Evolutionary conservation across 202 grass and related monocot genomes (phyloP), one percentile per base, ranked within the genome.

Genomic region (Zoysia matrella): DNA sequence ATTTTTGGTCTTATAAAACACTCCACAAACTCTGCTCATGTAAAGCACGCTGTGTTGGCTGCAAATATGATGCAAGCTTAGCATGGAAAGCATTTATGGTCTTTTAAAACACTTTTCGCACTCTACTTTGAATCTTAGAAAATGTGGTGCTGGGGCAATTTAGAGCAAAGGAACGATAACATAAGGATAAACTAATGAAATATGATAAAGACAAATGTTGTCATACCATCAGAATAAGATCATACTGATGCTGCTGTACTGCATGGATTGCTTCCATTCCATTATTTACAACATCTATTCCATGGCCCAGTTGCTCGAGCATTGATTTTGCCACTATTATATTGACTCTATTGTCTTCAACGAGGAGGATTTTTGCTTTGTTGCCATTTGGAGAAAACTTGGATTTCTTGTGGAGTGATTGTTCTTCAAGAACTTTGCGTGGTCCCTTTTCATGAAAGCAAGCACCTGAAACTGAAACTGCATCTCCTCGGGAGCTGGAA

Each of bases 261-360:
- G 92, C 92, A 70, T 36, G 88, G 68, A 97, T 93, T 60, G 94
- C 94, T 89, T 94, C 84, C 85, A 92, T 41, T 66, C 94, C 92
- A 1, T 97, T 93, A 82, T 97, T 94, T 79, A 89, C 94, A 3
- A 97, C 80, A 72, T 92, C 78, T 87, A 94, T 86, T 77, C 60
- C 84, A 65, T 94, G 86, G 11, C 86, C 90, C 46, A 97, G 63
- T n/a, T 94, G 90, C 88, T 87, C 87, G 69, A 97, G 75, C 94
- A 97, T 97, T 79, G 89, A 92, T 88, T 91, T 90, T 42, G 92
- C 94, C 60, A 97, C 94, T 56, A 97, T 92, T 89, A 94, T 89
- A 76, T 94, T 97, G 82, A 97, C 86, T 71, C 67, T 88, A 73
- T 97, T 94, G 89, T 97, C 94, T 85, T 97, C 94, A 54, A 97